Evolutionary conservation across 1,284 basidiomycete genomes (phyloP).

Genomic region (Limonomyces culmigenus): DNA sequence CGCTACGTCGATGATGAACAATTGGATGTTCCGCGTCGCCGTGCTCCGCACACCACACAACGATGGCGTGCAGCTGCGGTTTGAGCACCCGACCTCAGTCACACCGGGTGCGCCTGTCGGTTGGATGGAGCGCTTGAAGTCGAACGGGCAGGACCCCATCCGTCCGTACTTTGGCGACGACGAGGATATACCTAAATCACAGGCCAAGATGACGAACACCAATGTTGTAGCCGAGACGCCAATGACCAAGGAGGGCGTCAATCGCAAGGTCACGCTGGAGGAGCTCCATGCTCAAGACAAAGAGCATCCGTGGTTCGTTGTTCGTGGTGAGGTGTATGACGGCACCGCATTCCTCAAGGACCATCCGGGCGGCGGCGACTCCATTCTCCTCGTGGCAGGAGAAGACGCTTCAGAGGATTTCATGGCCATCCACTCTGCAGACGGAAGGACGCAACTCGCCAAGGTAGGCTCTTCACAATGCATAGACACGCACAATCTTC

Average conservation of each 20-base stretch:
- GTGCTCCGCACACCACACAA: constrained; percentile 21
- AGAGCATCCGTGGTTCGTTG: constrained; percentile 42
- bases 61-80: constrained; percentile 19
- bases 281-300: constrained; percentile 29
- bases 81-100: constrained; percentile 50
- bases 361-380: constrained; percentile 48
- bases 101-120: constrained; percentile 33
- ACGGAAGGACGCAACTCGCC: constrained; percentile 28
- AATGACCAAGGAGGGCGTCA: constrained; percentile 23
- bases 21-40: constrained; percentile 45
- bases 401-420: constrained; percentile 54
- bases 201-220: background rate
- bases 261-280: constrained; percentile 25
- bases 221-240: constrained; percentile 9
- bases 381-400: constrained; percentile 40
- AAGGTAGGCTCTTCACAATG: constrained; percentile 15
- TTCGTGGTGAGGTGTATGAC: constrained; percentile 37
- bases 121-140: constrained; percentile 57
- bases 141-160: constrained; percentile 25
- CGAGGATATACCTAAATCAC: background rate
- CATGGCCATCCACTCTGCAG: constrained; percentile 35
- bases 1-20: constrained; percentile 36
- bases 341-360: constrained; percentile 36
- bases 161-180: constrained; percentile 22
- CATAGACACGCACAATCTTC: too few relatives aligned